Percentiles rank a stretch among this genome's conserved stretches.
These are phyloP conservation scores for Phytophthora uliginosa DNA, from an alignment of 352 stramenopile species.

Conservation along the genomic window DNA sequence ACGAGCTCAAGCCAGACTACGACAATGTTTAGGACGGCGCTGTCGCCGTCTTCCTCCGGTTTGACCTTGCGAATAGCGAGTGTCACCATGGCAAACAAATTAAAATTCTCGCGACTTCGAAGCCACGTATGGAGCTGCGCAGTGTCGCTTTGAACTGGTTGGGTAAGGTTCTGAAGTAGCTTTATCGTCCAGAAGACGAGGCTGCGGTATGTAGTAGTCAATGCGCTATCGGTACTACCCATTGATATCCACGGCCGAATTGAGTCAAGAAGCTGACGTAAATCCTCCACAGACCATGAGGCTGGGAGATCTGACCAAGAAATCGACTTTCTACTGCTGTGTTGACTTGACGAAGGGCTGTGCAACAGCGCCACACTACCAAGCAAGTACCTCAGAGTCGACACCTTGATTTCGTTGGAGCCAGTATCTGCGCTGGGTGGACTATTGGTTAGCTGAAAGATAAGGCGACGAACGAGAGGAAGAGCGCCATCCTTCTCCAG, in stretches of 20 bases:
- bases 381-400: conserved; percentile 37
- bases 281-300: conserved; percentile 24
- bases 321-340: conserved; percentile 5
- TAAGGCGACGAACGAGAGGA: conserved; percentile 5
- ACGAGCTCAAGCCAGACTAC: conserved; percentile 41
- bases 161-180: conserved; percentile 45
- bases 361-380: conserved; percentile 40
- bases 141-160: neutral
- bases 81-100: conserved; percentile 21
- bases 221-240: neutral
- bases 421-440: neutral
- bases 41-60: conserved; percentile 1
- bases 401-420: conserved; percentile 13
- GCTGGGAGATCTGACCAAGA: conserved; percentile 2
- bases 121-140: conserved; percentile 21
- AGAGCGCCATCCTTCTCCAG: conserved; percentile 24
- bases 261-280: conserved; percentile 16
- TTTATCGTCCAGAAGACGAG: conserved; percentile 45
- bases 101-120: conserved; percentile 27
- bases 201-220: conserved; percentile 1
- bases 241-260: conserved; percentile 22
- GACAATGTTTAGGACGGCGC: conserved; percentile 16
- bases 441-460: conserved; percentile 19
- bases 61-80: conserved; percentile 10
- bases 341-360: neutral